Conservation (phyloP, 768 basidiomycete genomes). For the Trichaptum fuscoviolaceum region DNA sequence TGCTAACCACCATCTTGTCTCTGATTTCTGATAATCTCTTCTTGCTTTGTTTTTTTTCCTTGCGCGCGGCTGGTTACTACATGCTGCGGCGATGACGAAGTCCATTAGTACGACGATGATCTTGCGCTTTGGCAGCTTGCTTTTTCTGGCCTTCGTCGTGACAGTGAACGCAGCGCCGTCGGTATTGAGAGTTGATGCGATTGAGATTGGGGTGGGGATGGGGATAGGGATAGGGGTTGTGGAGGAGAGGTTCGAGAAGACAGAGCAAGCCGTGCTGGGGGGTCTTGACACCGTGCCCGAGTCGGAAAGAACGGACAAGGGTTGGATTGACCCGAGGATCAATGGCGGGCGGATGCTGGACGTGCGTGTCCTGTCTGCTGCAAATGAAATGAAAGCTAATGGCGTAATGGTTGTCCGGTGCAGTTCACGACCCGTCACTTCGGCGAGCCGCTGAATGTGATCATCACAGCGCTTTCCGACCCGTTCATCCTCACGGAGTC, state of each 20-base stretch:
- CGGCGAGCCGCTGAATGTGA: slow-evolving; percentile 82
- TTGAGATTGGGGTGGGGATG: not conserved
- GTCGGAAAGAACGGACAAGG: slow-evolving; percentile 12
- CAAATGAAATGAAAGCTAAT: not conserved
- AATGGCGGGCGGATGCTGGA: slow-evolving; percentile 74
- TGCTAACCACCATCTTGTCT: not conserved
- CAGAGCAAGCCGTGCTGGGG: not conserved
- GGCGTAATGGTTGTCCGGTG: not conserved
- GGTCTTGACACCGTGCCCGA: not conserved
- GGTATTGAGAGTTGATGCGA: not conserved
- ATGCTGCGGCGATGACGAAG: not conserved
- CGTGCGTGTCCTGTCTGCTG: slow-evolving; percentile 36
- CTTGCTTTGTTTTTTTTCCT: not conserved
- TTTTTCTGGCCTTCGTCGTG: not conserved
- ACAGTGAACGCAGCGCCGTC: not conserved
- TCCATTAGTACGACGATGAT: not conserved
- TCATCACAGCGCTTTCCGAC: slow-evolving; percentile 75
- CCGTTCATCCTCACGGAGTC: slow-evolving; percentile 71
- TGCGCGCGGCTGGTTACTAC: not conserved
- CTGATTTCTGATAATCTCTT: not conserved
- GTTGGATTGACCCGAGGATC: slow-evolving; percentile 64
- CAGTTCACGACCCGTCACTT: slow-evolving; percentile 60
- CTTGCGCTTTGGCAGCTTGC: not conserved
- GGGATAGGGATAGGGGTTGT: not conserved
- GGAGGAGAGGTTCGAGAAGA: not conserved